Evolutionary conservation across 306 rosid species (phyloP), one percentile per base, ranked within the genome.

Genomic region (Fragaria nilgerrensis): DNA sequence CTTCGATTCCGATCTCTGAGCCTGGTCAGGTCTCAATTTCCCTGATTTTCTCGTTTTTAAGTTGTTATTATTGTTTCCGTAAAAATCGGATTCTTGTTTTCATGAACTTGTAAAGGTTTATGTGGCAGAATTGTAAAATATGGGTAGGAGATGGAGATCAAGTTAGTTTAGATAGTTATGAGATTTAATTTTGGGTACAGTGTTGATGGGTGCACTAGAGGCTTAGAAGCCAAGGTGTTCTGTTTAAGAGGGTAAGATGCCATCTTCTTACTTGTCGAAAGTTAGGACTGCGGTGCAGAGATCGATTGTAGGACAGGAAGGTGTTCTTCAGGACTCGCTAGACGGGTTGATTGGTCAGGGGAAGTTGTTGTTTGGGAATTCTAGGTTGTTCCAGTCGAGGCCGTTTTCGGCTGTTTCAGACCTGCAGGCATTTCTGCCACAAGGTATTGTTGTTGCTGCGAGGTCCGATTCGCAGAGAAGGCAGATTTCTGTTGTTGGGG

Each of bases 231-330:
- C 36, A 71, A 77, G 75, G 69, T 70, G 47, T 77, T 80, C 37
- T 77, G 75, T 79, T 71, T 83, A 53, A 83, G 87, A 78, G 89
- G 86, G 73, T 90, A 92, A 91, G 78, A 96, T 96, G 99, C 94
- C 96, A 82, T 85, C 96, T 15, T 68, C 82, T 76, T 75, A 86
- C 79, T 83, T 89, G 79, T 91, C 88, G 10, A 87, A 85, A 77
- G 58, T 92, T 32, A 83, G 88, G 84, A 70, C 83, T 52, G 84
- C 87, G 0, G 75, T 89, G 37, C 85, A 75, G 81, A 86, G 81
- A 62, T 87, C 88, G 3, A 20, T 85, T 84, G 78, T 77, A 20
- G 89, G 93, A 83, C 78, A 84, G 82, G 96, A 92, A 80, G 82
- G 68, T 39, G 85, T 81, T 78, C 53, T 83, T 41, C 82, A 62